Conservation (phyloP, 2,329 filamentous ascomycete genomes). For the Sclerotinia sclerotiorum region DNA sequence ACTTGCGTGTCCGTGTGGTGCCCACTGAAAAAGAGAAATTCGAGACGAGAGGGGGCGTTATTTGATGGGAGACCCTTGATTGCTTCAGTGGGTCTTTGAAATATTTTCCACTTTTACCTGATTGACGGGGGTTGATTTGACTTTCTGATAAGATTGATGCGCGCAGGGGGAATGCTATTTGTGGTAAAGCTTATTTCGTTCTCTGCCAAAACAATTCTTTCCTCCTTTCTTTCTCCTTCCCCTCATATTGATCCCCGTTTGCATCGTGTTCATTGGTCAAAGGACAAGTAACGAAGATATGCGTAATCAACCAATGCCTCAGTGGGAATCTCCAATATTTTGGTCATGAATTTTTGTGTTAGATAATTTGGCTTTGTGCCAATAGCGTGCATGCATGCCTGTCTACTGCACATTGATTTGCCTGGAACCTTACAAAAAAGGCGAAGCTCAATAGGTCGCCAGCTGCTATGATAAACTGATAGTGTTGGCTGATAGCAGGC, state of each 20-base stretch:
- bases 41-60: slow-evolving; percentile 7
- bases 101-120: slow-evolving; percentile 7
- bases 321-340: too few species aligned
- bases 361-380: background rate
- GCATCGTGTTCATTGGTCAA: background rate
- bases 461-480: background rate
- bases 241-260: background rate
- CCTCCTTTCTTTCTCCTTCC: background rate
- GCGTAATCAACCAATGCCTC: background rate
- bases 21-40: slow-evolving; percentile 1
- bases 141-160: slow-evolving; percentile 11
- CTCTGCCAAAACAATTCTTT: background rate
- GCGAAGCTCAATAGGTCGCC: background rate
- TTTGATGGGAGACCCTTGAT: slow-evolving; percentile 14
- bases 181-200: slow-evolving; percentile 17
- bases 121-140: slow-evolving; percentile 3
- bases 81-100: background rate
- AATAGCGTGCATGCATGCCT: background rate
- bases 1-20: slow-evolving; percentile 7
- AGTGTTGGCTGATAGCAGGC: background rate
- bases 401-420: background rate
- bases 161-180: slow-evolving; percentile 1
- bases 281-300: background rate
- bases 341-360: background rate
- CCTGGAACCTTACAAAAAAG: background rate